A percentile compares a stretch with the other conserved stretches of the same genome.
These are phyloP conservation scores for Haplosporangium gracile DNA, from an alignment of 192 early-diverging fungal genomes.

Conservation along the genomic window DNA sequence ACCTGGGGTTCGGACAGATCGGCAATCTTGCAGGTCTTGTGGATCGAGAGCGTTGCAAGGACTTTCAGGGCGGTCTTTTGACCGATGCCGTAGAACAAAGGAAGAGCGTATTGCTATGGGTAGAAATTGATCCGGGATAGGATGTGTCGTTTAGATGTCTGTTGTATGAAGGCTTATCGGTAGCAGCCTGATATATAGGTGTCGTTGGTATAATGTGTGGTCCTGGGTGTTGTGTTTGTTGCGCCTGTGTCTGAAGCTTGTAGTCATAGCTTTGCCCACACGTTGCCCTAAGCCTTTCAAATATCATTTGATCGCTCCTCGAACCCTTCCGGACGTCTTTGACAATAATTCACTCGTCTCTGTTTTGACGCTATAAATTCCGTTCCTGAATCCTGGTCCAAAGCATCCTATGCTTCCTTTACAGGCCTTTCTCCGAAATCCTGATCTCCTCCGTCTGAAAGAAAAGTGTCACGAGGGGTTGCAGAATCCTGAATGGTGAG, in stretches of 20 bases:
- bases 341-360: neutral
- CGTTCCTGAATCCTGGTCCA: neutral
- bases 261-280: neutral
- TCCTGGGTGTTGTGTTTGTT: neutral
- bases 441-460: neutral
- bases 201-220: neutral
- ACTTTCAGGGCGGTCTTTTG: constrained; percentile 77
- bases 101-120: constrained; percentile 38
- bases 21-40: constrained; percentile 86
- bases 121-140: neutral
- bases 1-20: constrained; percentile 92
- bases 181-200: neutral
- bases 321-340: neutral
- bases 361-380: neutral
- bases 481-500: neutral
- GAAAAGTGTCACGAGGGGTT: neutral
- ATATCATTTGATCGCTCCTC: neutral
- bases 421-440: neutral
- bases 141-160: neutral
- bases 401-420: neutral
- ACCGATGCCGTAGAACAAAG: constrained; percentile 93
- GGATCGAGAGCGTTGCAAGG: constrained; percentile 87
- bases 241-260: neutral
- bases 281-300: neutral
- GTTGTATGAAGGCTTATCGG: neutral